phyloP scores from a whole-genome alignment of 2,329 filamentous ascomycete species.

The Trichoderma arundinaceum region DNA sequence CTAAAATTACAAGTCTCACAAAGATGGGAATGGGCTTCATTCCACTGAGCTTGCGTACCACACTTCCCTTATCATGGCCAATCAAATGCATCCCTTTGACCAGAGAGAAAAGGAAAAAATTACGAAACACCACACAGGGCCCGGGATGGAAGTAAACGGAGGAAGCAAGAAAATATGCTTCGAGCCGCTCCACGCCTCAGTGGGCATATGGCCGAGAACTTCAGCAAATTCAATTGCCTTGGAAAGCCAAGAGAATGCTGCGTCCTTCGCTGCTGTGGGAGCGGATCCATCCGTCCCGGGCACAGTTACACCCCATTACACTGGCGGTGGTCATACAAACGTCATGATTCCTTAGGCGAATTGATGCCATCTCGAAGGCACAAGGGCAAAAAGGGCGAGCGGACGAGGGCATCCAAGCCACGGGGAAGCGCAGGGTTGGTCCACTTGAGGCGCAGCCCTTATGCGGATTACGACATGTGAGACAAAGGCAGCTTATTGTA shows the following conservation, averaged over 20 bases:
- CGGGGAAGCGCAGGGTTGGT: slow-evolving; percentile 21
- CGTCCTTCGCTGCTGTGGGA: background rate
- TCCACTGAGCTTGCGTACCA: slow-evolving; percentile 16
- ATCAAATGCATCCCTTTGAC: slow-evolving; percentile 11
- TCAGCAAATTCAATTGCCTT: slow-evolving; percentile 8
- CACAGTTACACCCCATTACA: background rate
- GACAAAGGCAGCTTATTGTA: slow-evolving; percentile 27
- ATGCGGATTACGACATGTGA: slow-evolving; percentile 30
- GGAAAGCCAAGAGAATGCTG: background rate
- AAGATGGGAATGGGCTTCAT: slow-evolving; percentile 20
- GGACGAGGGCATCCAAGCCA: slow-evolving; percentile 6
- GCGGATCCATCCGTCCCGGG: background rate
- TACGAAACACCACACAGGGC: background rate
- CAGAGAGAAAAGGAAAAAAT: slow-evolving; percentile 4
- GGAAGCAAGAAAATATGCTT: slow-evolving; percentile 19
- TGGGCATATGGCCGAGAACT: slow-evolving; percentile 1
- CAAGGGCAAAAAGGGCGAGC: background rate
- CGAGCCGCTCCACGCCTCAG: slow-evolving; percentile 25
- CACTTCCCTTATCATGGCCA: slow-evolving; percentile 10
- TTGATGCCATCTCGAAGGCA: slow-evolving; percentile 1
- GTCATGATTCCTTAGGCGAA: slow-evolving; percentile 23
- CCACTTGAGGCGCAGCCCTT: slow-evolving; percentile 27
- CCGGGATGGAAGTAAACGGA: background rate
- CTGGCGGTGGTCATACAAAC: slow-evolving; percentile 20
- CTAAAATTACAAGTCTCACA: slow-evolving; percentile 12